A percentile compares a stretch with the other conserved stretches of the same genome.
Conservation (phyloP, 2,329 filamentous ascomycete genomes). For the Exophiala sideris region DNA sequence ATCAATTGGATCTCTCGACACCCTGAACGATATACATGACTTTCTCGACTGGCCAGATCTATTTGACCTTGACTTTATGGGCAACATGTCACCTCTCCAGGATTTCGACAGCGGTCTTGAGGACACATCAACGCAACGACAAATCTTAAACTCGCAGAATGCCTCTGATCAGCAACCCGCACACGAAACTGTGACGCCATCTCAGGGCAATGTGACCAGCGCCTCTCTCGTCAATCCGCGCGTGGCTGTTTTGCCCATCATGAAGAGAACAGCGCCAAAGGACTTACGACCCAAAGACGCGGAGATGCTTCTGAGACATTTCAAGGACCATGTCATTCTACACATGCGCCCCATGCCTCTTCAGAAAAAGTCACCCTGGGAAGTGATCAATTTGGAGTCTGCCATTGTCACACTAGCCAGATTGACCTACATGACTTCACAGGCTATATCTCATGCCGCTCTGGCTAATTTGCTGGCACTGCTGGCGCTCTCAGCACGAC, state of each 20-base stretch:
- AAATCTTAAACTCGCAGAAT: background rate
- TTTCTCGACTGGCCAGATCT: slow-evolving; percentile 35
- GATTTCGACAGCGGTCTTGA: background rate
- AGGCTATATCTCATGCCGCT: slow-evolving; percentile 32
- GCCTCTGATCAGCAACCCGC: background rate
- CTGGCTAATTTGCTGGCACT: slow-evolving; percentile 34
- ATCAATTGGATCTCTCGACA: background rate
- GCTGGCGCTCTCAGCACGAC: slow-evolving; percentile 31
- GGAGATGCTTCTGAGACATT: slow-evolving; percentile 30
- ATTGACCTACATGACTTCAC: slow-evolving; percentile 31
- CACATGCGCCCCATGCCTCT: slow-evolving; percentile 34
- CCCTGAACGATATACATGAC: slow-evolving; percentile 30
- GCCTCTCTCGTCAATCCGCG: background rate
- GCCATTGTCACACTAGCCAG: slow-evolving; percentile 34
- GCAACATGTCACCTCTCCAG: background rate
- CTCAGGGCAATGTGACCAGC: background rate
- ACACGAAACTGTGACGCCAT: background rate
- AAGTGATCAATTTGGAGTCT: slow-evolving; percentile 33
- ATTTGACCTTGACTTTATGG: slow-evolving; percentile 31
- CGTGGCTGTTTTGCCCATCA: background rate
- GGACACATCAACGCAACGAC: background rate
- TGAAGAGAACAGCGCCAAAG: background rate
- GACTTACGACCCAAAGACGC: slow-evolving; percentile 11
- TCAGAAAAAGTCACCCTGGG: slow-evolving; percentile 35
- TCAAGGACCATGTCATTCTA: slow-evolving; percentile 33